phyloP scores from a whole-genome alignment of 2,329 filamentous ascomycete species.

The Cladosporium halotolerans region DNA sequence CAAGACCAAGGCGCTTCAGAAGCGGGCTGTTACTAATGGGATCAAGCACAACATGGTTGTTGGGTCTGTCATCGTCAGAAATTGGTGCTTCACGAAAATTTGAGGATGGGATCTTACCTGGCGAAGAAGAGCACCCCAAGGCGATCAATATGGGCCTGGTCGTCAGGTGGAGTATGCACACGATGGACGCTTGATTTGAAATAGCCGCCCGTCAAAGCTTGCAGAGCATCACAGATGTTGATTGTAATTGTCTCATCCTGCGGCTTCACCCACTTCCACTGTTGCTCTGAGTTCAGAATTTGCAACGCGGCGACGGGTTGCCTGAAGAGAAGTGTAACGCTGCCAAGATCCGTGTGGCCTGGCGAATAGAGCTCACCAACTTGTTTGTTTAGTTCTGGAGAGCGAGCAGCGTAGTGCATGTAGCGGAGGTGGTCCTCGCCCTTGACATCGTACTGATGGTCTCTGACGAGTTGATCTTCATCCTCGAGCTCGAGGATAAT shows the following conservation, averaged over 20 bases:
- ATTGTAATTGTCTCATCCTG: conserved; percentile 37
- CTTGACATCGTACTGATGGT: conserved; percentile 53
- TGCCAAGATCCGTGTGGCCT: conserved; percentile 39
- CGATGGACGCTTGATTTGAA: conserved; percentile 46
- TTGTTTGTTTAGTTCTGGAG: conserved; percentile 16
- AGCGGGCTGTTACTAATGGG: conserved; percentile 35
- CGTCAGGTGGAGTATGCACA: conserved; percentile 42
- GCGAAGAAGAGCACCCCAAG: conserved; percentile 49
- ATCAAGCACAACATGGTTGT: conserved; percentile 34
- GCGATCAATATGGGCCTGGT: conserved; percentile 44
- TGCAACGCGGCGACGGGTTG: conserved; percentile 34
- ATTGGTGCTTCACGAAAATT: too few species aligned
- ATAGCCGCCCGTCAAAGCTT: conserved; percentile 35
- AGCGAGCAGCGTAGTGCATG: conserved; percentile 24
- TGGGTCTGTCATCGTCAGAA: conserved; percentile 16
- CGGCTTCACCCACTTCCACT: conserved; percentile 37
- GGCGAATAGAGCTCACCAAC: conserved; percentile 14
- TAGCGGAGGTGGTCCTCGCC: conserved; percentile 54
- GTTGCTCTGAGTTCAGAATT: conserved; percentile 27
- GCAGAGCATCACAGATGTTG: conserved; percentile 36
- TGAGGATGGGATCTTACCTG: conserved; percentile 25
- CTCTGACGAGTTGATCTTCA: conserved; percentile 50
- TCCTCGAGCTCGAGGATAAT: conserved; percentile 55
- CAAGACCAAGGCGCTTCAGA: conserved; percentile 30
- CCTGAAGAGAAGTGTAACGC: conserved; percentile 39